Evolutionary conservation across 2,329 filamentous ascomycete species (phyloP).

Genomic region (Claviceps maximensis): DNA sequence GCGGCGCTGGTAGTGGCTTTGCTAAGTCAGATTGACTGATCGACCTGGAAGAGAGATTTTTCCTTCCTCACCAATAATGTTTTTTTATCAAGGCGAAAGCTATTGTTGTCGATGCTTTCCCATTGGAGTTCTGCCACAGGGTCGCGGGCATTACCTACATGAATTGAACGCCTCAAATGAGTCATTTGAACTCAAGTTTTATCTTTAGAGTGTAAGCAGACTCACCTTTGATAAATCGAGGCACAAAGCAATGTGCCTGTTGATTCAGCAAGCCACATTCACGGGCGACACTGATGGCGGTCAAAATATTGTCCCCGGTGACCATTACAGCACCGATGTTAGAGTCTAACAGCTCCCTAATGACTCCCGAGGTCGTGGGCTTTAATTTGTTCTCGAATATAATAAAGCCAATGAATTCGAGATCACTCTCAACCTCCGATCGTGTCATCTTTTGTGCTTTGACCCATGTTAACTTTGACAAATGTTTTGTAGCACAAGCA

Average conservation of each 20-base stretch:
- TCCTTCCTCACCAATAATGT: conserved; percentile 50
- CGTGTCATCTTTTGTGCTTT: conserved; percentile 91
- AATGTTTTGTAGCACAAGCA: conserved; percentile 79
- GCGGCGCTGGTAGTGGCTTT: conserved; percentile 57
- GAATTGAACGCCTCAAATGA: background rate
- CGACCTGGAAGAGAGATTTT: background rate
- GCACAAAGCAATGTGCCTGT: conserved; percentile 81
- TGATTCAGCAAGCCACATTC: conserved; percentile 76
- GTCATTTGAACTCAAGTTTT: background rate
- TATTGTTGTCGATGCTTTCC: conserved; percentile 87
- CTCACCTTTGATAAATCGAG: conserved; percentile 65
- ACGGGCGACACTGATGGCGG: conserved; percentile 86
- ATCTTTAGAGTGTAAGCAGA: background rate
- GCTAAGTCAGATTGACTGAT: conserved; percentile 2
- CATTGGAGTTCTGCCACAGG: conserved; percentile 63
- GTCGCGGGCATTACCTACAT: conserved; percentile 54
- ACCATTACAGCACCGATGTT: conserved; percentile 91
- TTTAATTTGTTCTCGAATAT: conserved; percentile 99
- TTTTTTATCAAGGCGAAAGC: conserved; percentile 63
- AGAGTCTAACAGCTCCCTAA: conserved; percentile 69
- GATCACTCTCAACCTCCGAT: conserved; percentile 64
- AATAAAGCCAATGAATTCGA: conserved; percentile 91
- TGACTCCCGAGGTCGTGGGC: conserved; percentile 64
- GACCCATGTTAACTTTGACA: conserved; percentile 81
- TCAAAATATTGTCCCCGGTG: conserved; percentile 94